These are phyloP conservation scores for Saturnispora saitoi DNA, from an alignment of 805 yeast species.

Conservation along the genomic window DNA sequence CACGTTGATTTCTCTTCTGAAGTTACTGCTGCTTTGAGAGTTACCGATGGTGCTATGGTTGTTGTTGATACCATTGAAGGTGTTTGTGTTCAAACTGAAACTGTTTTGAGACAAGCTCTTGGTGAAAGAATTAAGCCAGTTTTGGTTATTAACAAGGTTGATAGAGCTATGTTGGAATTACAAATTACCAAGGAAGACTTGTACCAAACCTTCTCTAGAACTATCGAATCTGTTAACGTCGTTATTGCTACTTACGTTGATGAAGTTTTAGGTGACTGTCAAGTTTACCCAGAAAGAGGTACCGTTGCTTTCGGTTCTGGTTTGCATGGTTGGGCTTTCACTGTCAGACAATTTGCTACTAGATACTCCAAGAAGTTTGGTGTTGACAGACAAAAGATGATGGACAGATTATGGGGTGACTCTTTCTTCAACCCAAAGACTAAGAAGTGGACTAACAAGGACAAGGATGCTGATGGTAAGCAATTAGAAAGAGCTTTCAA, in stretches of 20 bases:
- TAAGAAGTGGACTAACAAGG: conserved; percentile 98
- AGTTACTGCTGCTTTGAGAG: conserved; percentile 99
- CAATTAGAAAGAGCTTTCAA: conserved; percentile 97
- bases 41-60: conserved; percentile 99
- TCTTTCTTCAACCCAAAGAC: conserved; percentile 99
- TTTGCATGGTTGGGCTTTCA: conserved; percentile 99
- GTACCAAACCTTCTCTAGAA: conserved; percentile 96
- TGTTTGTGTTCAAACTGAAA: conserved; percentile 99
- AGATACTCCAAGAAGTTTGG: conserved; percentile 99
- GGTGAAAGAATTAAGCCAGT: conserved; percentile 99
- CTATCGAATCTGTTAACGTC: conserved; percentile 98
- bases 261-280: conserved; percentile 85
- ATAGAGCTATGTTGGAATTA: conserved; percentile 97
- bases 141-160: conserved; percentile 97
- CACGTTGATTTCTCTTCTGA: conserved; percentile 99
- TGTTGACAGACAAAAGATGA: conserved; percentile 96
- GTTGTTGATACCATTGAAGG: conserved; percentile 99
- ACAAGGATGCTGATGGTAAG: conserved; percentile 92
- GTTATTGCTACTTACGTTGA: conserved; percentile 93
- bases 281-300: conserved; percentile 98
- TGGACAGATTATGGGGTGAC: conserved; percentile 99
- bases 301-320: conserved; percentile 99
- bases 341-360: conserved; percentile 95
- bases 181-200: conserved; percentile 98
- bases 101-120: conserved; percentile 97